phyloP scores from a whole-genome alignment of 768 basidiomycete genomes.

The Amanita inopinata region DNA sequence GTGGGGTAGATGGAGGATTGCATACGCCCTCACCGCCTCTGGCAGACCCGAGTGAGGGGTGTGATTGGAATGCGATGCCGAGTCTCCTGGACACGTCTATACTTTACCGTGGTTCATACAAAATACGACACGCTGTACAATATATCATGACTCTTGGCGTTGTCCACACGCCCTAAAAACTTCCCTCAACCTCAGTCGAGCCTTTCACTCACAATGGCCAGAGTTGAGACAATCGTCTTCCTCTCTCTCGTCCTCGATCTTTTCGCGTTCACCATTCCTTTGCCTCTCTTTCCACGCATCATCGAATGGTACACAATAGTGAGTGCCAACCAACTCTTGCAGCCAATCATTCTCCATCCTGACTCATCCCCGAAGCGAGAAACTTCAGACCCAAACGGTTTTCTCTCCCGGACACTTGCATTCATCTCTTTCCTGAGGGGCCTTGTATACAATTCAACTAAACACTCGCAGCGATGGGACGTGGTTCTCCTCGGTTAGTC shows the following conservation, averaged over 20 bases:
- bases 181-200: background rate
- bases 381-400: slow-evolving; percentile 54
- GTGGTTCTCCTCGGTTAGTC: slow-evolving; percentile 79
- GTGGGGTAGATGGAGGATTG: background rate
- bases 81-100: background rate
- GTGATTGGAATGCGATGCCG: background rate
- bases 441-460: slow-evolving; percentile 47
- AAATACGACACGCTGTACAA: too few relatives aligned
- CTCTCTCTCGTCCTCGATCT: slow-evolving; percentile 86
- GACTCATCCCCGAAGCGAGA: slow-evolving; percentile 43
- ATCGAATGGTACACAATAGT: slow-evolving; percentile 87
- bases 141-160: too few relatives aligned
- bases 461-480: slow-evolving; percentile 79
- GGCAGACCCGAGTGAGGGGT: slow-evolving; percentile 4
- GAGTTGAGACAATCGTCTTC: slow-evolving; percentile 79
- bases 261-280: slow-evolving; percentile 83
- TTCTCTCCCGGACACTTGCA: slow-evolving; percentile 62
- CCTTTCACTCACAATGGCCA: slow-evolving; percentile 34
- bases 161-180: too few relatives aligned
- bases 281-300: slow-evolving; percentile 97
- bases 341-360: slow-evolving; percentile 4
- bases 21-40: too few relatives aligned
- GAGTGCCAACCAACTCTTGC: slow-evolving; percentile 17
- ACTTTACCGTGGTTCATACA: too few relatives aligned
- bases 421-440: slow-evolving; percentile 60